Base-by-base conservation (phyloP, 2,329 filamentous ascomycete species). In the Ceratocystis variospora region DNA sequence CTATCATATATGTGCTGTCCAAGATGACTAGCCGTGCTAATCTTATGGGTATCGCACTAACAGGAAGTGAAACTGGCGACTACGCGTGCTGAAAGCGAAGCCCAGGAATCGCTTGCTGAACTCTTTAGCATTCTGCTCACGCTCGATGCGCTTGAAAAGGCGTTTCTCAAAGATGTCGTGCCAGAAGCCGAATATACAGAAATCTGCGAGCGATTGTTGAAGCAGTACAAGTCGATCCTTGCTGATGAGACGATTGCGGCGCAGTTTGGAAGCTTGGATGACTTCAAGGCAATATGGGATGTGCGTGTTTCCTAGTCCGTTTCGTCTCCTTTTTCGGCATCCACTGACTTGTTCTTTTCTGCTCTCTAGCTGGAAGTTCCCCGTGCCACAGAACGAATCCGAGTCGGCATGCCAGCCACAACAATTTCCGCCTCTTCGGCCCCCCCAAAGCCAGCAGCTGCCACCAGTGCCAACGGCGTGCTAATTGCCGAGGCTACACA, bases 81-180 rank as follows among this genome's bases (percentile, higher is more conserved):
- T 48, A 95, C 87, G 25, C 86, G 89, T 71, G 87, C 89, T 50
- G 93, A 97, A 77, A 87, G 93, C 68, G 92, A 99, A 74, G 81
- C 97, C 0, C 90, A 96, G 75, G 94, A 97, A 73, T 97, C 94
- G 1, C 84, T 99, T 15, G 94, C 93, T 66, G 94, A 99, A 76
- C 87, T 99, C 28, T 99, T 97, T 77, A 96, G 92, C 77, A 97
- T 99, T 70, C 93, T 99, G 46, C 84, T 96, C 69, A 97, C 94
- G 0, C 80, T 99, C 2, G 94, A 99, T 74, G 91, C 95, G 70
- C 83, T 99, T 1, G 94, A 99, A 73, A 96, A 95, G 75, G 95
- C 93, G 0, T 99, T 96, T 73, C 83, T 99, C 48, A 95, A 96
- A 73, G 94, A 99, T 79, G 93, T 91, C 25, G 87, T 99, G 63